These are phyloP conservation scores for Tetrastigma voinierianum DNA, from an alignment of 164 flowering plant genomes.

Conservation along the genomic window DNA sequence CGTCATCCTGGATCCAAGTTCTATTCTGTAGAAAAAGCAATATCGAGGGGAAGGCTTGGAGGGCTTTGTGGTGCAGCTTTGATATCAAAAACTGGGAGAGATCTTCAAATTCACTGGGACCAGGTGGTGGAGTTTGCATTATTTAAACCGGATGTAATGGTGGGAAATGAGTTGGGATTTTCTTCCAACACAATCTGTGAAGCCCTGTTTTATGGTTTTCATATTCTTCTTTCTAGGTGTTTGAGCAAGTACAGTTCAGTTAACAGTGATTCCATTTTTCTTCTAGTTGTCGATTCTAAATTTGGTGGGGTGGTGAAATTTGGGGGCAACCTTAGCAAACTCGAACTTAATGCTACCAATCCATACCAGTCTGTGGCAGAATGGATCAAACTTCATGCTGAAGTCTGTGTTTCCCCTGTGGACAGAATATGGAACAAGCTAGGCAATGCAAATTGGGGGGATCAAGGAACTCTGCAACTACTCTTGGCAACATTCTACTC, in stretches of 20 bases:
- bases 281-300: conserved; percentile 61
- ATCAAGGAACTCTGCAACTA: conserved; percentile 67
- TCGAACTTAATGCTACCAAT: conserved; percentile 48
- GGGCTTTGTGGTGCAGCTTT: conserved; percentile 58
- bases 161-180: conserved; percentile 41
- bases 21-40: conserved; percentile 53
- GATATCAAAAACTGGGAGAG: conserved; percentile 33
- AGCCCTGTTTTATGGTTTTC: conserved; percentile 64
- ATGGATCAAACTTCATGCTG: conserved; percentile 63
- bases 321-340: conserved; percentile 61
- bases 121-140: conserved; percentile 52
- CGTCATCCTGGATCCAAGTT: conserved; percentile 57
- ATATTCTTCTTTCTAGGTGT: conserved; percentile 52
- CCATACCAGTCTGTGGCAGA: conserved; percentile 56
- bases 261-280: conserved; percentile 35
- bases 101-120: conserved; percentile 47
- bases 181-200: conserved; percentile 49
- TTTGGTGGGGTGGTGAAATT: conserved; percentile 72
- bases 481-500: conserved; percentile 75
- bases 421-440: conserved; percentile 85
- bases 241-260: conserved; percentile 38
- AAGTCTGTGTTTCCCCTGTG: conserved; percentile 56
- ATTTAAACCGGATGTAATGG: conserved; percentile 43
- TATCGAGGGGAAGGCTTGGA: conserved; percentile 45
- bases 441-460: conserved; percentile 89